Evolutionary conservation across 441 rosid genomes (phyloP), one percentile per base, ranked within the genome.

Genomic region (Gossypium davidsonii): DNA sequence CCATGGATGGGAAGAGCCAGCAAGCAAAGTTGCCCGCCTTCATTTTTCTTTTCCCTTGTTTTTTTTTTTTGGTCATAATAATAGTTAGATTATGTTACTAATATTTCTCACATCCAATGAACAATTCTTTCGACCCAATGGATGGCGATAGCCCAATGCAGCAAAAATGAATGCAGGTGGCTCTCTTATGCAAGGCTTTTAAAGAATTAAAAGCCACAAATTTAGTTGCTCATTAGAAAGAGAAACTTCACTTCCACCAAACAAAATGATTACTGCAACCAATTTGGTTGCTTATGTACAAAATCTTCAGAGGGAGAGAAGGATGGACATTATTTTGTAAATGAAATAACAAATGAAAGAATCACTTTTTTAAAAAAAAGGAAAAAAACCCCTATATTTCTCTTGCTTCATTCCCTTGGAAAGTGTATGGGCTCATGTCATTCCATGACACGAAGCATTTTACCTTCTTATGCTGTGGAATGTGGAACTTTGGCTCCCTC

Each of bases 401-500:
- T 11, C 62, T 59, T 70, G 44, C 42, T 23, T 56, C 68, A 25
- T 20, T 44, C 67, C 70, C 39, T 73, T 65, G 81, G 77, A 77
- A 83, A 51, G 82, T 74, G 74, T 76, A 85, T 46, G 87, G 77
- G 79, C 87, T 82, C 56, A 85, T 72, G 66, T 89, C 94, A 48
- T 81, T 86, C 91, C 93, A 94, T 1, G 98, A 87, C 21, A 79
- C 72, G 76, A 88, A 84, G 73, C 89, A 86, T 81, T 89, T 92
- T 81, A 88, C 89, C 90, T 95, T 92, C 93, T 92, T 92, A 63
- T 92, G 88, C 20, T 91, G 85, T 3, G 96, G 97, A 10, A 87
- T 76, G 75, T 83, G 93, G 70, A 92, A 89, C 89, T 83, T 92
- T 3, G 98, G 97, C 12, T 95, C 96, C 85, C 73, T 84, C 6